Base-by-base conservation (phyloP, 225 moss, liverwort and hornwort genomes). In the Bryoerythrophyllum caledonicum region DNA sequence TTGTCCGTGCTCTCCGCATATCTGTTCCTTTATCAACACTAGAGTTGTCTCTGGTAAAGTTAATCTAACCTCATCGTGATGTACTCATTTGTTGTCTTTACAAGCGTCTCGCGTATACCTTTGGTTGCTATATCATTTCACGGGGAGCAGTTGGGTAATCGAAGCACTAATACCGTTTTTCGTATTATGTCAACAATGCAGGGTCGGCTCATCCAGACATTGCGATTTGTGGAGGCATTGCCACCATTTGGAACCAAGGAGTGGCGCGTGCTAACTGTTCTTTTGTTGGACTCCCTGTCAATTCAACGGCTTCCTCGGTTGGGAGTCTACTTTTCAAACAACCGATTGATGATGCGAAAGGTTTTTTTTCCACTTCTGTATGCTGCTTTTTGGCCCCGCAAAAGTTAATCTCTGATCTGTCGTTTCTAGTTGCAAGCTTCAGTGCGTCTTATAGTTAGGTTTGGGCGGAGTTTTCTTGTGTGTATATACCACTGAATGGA, bases 281-380 rank as follows among this genome's bases (percentile, higher is more conserved):
- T 99, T 32, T 43, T 99, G n/a, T 76, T 99, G 60, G 97, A 94
- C 71, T 88, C 86, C 32, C 86, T 99, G 74, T 93, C 97, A 53
- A 82, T 87, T 48, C 82, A 82, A 48, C 84, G 90, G 26, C 49
- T 94, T 72, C 89, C 81, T 41, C 63, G 82, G 21, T 53, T 94
- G 57, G 89, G 89, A 88, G 81, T 72, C 34, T 76, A 90, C 75
- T 80, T 99, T 46, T 68, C 83, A 2, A 88, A 86, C 67, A 91
- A 93, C 35, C 83, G 84, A 64, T 62, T 82, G 68, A 70, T 89
- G 62, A 80, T 99, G 57, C 79, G 83, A 25, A 91, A 94, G 81
- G 93, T 96, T 84, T 23, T 19, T 71, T 61, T 38, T 16, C 17
- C 26, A 58, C 41, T 74, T 10, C 17, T 52, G 49, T 52, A 63